phyloP scores from a whole-genome alignment of 306 rosid genomes.

The Gillenia trifoliata region DNA sequence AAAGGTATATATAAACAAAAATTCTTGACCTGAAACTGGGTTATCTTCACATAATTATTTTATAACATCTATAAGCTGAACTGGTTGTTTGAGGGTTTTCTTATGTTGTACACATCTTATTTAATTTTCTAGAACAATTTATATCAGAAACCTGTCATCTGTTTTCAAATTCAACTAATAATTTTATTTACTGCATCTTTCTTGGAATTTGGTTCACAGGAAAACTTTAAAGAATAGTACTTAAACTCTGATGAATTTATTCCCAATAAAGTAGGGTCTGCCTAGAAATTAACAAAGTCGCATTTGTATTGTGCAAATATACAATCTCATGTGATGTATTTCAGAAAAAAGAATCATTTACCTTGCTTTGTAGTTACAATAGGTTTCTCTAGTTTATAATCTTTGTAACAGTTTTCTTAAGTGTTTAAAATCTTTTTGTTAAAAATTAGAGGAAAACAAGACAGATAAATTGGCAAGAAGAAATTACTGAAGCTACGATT shows the following conservation, averaged over 20 bases:
- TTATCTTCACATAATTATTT: not conserved
- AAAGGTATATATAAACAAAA: not conserved
- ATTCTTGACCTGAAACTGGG: constrained; percentile 1
- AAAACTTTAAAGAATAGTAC: not conserved
- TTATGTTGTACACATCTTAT: not conserved
- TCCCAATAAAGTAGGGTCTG: not conserved
- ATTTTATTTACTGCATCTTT: not conserved
- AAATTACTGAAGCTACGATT: not conserved
- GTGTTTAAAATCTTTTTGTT: not conserved
- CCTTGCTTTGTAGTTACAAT: not conserved
- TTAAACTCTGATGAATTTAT: not conserved
- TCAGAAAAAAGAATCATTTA: not conserved
- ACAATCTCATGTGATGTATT: not conserved
- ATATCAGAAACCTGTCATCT: not conserved
- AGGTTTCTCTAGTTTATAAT: not conserved
- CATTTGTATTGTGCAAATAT: not conserved
- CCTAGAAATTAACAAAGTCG: not conserved
- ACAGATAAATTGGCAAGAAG: not conserved
- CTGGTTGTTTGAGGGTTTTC: not conserved
- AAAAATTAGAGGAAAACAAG: not conserved
- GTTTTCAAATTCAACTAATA: not conserved
- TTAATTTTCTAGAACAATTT: not conserved
- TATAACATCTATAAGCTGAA: not conserved
- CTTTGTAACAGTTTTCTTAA: not conserved
- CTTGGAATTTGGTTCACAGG: not conserved